Conservation (phyloP, 345 rosid species). For the Odontarrhena argentea region DNA sequence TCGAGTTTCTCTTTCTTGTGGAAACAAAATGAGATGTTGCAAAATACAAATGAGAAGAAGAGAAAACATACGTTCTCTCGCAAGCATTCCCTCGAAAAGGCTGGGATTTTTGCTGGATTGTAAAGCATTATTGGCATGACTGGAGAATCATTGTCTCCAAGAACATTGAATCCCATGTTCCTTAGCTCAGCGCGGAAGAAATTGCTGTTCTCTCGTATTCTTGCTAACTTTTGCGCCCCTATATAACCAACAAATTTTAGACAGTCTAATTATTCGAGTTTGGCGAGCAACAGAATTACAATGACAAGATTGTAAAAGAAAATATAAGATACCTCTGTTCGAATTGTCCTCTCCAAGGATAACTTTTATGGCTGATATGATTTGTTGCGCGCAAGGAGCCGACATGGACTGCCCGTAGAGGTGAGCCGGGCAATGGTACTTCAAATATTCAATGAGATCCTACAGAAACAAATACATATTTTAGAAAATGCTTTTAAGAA, state of each 20-base stretch:
- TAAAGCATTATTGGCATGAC: constrained; percentile 98
- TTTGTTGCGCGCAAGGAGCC: constrained; percentile 90
- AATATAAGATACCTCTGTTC: constrained; percentile 59
- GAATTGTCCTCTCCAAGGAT: constrained; percentile 96
- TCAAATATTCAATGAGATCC: constrained; percentile 81
- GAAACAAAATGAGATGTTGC: not conserved
- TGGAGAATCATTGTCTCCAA: constrained; percentile 97
- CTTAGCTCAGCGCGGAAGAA: constrained; percentile 85
- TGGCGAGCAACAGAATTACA: not conserved
- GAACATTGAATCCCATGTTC: constrained; percentile 96
- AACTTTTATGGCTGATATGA: constrained; percentile 81
- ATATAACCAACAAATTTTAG: too few species aligned
- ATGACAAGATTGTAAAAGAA: not conserved
- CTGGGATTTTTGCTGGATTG: constrained; percentile 95
- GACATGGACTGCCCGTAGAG: constrained; percentile 88
- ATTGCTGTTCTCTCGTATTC: constrained; percentile 93
- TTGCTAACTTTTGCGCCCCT: constrained; percentile 93
- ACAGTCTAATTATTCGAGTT: not conserved
- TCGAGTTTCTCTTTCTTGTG: not conserved
- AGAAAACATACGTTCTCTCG: constrained; percentile 58
- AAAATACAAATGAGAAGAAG: not conserved
- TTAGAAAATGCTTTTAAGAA: not conserved
- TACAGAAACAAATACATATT: constrained; percentile 31
- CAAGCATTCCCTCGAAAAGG: constrained; percentile 92
- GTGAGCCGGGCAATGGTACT: constrained; percentile 84